Conservation (phyloP, 1,284 basidiomycete species). For the Volvariella volvacea region DNA sequence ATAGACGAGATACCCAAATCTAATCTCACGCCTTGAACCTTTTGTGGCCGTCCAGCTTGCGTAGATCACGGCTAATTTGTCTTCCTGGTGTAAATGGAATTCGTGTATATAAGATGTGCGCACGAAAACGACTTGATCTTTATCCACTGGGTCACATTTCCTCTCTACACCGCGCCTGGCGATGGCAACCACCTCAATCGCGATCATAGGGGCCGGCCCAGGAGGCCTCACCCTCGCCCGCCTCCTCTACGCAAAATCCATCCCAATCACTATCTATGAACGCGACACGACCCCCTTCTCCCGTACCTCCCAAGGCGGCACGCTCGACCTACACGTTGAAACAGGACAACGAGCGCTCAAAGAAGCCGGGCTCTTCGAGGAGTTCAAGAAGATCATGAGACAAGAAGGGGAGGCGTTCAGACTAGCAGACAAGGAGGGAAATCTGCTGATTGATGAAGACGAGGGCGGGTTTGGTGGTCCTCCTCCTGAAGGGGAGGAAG, state of each 20-base stretch:
- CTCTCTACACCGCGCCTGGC: too few relatives aligned
- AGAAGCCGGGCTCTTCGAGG: constrained; percentile 20
- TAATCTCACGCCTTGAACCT: too few relatives aligned
- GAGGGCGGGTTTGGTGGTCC: too few relatives aligned
- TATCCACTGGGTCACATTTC: too few relatives aligned
- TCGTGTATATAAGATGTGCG: too few relatives aligned
- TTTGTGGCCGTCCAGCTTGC: too few relatives aligned
- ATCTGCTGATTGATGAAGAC: constrained; percentile 10
- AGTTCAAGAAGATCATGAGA: constrained; percentile 20
- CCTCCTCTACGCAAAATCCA: constrained; percentile 22
- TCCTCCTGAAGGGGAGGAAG: constrained; percentile 3
- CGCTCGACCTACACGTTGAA: constrained; percentile 30
- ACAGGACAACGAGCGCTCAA: constrained; percentile 25
- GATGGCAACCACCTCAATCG: too few relatives aligned
- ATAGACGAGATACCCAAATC: too few relatives aligned
- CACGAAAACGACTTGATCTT: too few relatives aligned
- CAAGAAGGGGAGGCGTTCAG: constrained; percentile 18
- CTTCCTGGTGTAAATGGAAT: too few relatives aligned
- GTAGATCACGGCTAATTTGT: too few relatives aligned
- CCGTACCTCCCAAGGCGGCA: constrained; percentile 28
- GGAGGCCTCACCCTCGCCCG: constrained; percentile 30
- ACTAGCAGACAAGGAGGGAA: constrained; percentile 19
- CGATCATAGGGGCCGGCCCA: constrained; percentile 17
- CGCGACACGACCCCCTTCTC: constrained; percentile 19
- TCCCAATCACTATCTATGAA: constrained; percentile 27